Evolutionary conservation across 2,329 filamentous ascomycete species (phyloP), one percentile per base, ranked within the genome.

Genomic region (Phaeosphaeriaceae sp.): DNA sequence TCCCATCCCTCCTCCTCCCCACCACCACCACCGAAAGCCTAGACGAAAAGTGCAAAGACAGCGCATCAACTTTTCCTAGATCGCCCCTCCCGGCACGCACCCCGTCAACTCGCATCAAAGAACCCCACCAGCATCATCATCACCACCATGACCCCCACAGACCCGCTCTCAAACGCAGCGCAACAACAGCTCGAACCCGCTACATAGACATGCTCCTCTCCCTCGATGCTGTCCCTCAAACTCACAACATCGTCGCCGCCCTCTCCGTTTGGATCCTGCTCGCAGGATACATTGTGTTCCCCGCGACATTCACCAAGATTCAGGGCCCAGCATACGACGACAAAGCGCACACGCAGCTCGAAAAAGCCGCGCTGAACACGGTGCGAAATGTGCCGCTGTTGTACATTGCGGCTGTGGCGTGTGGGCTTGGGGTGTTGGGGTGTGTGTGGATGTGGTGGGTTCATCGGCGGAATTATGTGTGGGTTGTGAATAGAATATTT

Each of bases 401-500:
- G 16, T 77, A 74, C 21, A 61, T 81, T 12, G 76, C 76, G 1
- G 76, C 74, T 13, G 64, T 74, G 7, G 75, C 76, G 23, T 78
- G 80, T 48, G 69, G 67, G 6, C 48, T 77, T 4, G 78, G 78
- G 3, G 58, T 64, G 1, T 37, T 70, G 1, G 76, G 78, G 3
- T 77, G 79, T 60, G 42, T 73, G 2, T 73, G 68, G 60, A 66
- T 83, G n/a, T 79, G 74, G 52, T 67, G 73, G 42, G 66, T 70
- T 16, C 79, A 78, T 67, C 65, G 75, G 32, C 59, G 64, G 13
- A 83, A 83, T 54, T 82, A 83, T 48, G 73, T 83, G 15, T 84
- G 80, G 81, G 69, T 83, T 17, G 71, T 81, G 7, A 81, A 82
- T 60, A 73, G 75, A 47, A 68, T 83, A 11, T 81, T 83, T 54